Evolutionary conservation across 805 yeast genomes (phyloP).

Genomic region (Myxozyma udenii): DNA sequence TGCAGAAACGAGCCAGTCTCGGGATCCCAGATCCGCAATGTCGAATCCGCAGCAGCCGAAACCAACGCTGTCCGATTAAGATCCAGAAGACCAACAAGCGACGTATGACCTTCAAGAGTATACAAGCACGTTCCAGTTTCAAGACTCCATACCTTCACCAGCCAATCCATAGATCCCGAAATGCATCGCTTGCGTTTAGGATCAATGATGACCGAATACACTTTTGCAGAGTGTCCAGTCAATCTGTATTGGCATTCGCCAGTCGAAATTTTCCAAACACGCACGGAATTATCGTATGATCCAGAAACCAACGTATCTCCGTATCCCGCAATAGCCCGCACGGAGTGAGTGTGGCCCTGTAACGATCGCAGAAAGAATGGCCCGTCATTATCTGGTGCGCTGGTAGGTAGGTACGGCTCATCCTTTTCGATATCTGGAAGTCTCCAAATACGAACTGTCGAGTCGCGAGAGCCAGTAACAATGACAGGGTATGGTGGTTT

Average conservation of each 20-base stretch:
- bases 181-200: conserved; percentile 72
- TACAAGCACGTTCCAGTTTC: conserved; percentile 66
- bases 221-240: conserved; percentile 80
- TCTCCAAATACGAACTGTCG: conserved; percentile 91
- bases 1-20: conserved; percentile 62
- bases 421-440: conserved; percentile 49
- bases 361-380: conserved; percentile 69
- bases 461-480: conserved; percentile 87
- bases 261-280: conserved; percentile 86
- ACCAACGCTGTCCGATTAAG: conserved; percentile 73
- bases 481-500: conserved; percentile 67
- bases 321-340: conserved; percentile 81
- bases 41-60: conserved; percentile 94
- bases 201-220: conserved; percentile 85
- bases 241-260: conserved; percentile 71
- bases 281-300: conserved; percentile 81
- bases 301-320: conserved; percentile 85
- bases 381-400: conserved; percentile 38
- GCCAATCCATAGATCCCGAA: conserved; percentile 87
- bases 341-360: conserved; percentile 74
- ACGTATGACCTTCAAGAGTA: conserved; percentile 81
- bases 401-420: conserved; percentile 11
- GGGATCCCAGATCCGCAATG: conserved; percentile 91
- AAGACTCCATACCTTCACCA: conserved; percentile 86
- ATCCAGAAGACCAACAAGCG: conserved; percentile 82